Base-by-base conservation (phyloP, 202 grass and related monocot species). In the Thinopyrum obtusiflorum region DNA sequence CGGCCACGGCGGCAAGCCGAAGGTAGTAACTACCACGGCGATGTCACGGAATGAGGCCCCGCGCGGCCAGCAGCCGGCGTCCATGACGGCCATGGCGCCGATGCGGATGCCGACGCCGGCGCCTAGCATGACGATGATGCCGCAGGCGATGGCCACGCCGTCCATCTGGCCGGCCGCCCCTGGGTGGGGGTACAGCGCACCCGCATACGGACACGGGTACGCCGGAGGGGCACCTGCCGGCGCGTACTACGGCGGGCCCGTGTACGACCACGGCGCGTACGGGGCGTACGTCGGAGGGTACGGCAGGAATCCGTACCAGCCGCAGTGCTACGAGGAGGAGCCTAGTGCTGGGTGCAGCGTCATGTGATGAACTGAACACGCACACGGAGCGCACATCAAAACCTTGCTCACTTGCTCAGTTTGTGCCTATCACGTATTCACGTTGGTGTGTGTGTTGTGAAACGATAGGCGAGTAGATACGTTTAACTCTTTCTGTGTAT, bases 101-200 rank as follows among this genome's bases (percentile, higher is more conserved):
- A 12, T 80, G 87, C 26, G 65, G 80, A 90, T 79, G 85, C 71
- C 79, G 40, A 7, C 1, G 28, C 4, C 27, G 40, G 12, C 18
- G 27, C 63, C 40, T 7, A n/a, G 72, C 44, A 75, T 55, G 72
- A 68, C 31, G n/a, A 27, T 65, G 68, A 26, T 35, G 61, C n/a
- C 63, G 63, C 85, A 88, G 71, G 77, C 71, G 63, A 24, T 15
- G 62, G 36, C 79, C 46, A 1, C 11, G 53, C 83, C 90, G 80
- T 86, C 90, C 82, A 88, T 91, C 77, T 91, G 89, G 89, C 82
- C 68, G 4, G 81, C 81, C 7, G 66, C 79, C 7, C 88, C 73
- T 8, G 80, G 79, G 47, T 87, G 75, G 75, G 84, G 88, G 1
- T 74, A 90, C 88, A 39, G 80, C 75, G 29, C 67, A 24, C 88